Evolutionary conservation across 331 rosid species (phyloP).

Genomic region (Quercus tomentella): DNA sequence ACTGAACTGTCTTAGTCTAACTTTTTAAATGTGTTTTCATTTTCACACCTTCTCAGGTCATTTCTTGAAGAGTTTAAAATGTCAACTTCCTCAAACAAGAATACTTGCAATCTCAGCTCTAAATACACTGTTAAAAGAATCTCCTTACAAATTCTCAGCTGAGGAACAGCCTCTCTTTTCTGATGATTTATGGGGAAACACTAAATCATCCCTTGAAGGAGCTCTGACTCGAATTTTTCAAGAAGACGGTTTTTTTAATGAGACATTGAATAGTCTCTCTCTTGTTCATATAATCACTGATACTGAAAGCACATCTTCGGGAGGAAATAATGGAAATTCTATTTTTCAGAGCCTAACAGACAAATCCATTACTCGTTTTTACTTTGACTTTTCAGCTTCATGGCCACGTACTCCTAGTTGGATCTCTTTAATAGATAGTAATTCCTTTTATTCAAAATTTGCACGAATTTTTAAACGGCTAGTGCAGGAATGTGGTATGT

Average conservation of each 20-base stretch:
- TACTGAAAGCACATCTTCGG: constrained; percentile 58
- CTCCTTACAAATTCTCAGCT: constrained; percentile 80
- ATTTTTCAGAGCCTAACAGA: constrained; percentile 94
- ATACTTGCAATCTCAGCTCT: constrained; percentile 94
- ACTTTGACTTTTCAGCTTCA: constrained; percentile 92
- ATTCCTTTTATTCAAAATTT: constrained; percentile 79
- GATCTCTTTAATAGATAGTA: constrained; percentile 77
- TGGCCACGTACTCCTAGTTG: constrained; percentile 99
- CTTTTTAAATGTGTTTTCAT: constrained; percentile 9
- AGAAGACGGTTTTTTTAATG: constrained; percentile 90
- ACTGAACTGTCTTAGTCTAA: not conserved
- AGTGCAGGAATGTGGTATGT: constrained; percentile 94
- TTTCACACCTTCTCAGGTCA: constrained; percentile 59
- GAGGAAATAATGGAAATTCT: constrained; percentile 76
- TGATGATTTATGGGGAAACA: constrained; percentile 44
- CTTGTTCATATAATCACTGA: constrained; percentile 89
- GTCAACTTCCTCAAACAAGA: constrained; percentile 97
- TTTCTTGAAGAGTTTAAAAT: constrained; percentile 85
- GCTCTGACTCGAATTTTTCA: constrained; percentile 77
- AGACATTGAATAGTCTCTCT: constrained; percentile 91
- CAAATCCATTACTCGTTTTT: constrained; percentile 90
- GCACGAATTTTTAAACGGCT: constrained; percentile 94
- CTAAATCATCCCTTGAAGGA: constrained; percentile 83
- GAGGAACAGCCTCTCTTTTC: constrained; percentile 34
- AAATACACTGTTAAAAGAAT: constrained; percentile 89